phyloP scores from a whole-genome alignment of 2,329 filamentous ascomycete species.

The Claviceps lovelessii region DNA sequence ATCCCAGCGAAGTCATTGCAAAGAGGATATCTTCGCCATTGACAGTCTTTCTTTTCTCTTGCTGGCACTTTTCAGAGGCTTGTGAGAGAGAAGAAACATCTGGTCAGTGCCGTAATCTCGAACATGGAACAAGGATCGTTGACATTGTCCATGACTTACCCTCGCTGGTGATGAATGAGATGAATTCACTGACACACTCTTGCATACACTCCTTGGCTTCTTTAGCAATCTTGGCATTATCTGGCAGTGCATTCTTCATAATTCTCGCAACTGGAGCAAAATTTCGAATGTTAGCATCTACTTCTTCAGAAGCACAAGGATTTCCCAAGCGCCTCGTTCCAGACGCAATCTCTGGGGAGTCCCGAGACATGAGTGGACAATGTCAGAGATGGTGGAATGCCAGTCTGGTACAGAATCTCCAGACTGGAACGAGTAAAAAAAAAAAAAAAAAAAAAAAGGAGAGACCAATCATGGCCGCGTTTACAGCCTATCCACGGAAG shows the following conservation, averaged over 20 bases:
- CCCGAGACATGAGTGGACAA: slow-evolving; percentile 42
- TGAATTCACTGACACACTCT: slow-evolving; percentile 98
- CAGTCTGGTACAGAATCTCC: slow-evolving; percentile 7
- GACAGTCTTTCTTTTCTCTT: slow-evolving; percentile 98
- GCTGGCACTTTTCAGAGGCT: slow-evolving; percentile 98
- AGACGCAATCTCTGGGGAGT: slow-evolving; percentile 37
- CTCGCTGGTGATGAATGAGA: slow-evolving; percentile 98
- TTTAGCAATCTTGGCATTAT: slow-evolving; percentile 98
- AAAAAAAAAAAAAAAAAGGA: no score
- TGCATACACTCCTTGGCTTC: slow-evolving; percentile 99
- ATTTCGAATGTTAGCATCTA: slow-evolving; percentile 89
- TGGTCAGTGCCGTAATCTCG: neutral
- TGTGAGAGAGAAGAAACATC: slow-evolving; percentile 7
- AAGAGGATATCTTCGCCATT: slow-evolving; percentile 98
- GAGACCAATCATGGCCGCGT: neutral
- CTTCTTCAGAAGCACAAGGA: slow-evolving; percentile 36
- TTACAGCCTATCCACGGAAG: slow-evolving; percentile 8
- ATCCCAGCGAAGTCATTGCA: slow-evolving; percentile 96
- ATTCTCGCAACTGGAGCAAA: slow-evolving; percentile 94
- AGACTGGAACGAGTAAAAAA: neutral
- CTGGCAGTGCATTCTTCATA: slow-evolving; percentile 94
- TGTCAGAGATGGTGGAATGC: slow-evolving; percentile 19
- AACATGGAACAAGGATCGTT: neutral
- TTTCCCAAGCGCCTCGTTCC: slow-evolving; percentile 34
- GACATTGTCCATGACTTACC: slow-evolving; percentile 41